Conservation (phyloP, 352 stramenopile species). For the Globisporangium cystogenes region DNA sequence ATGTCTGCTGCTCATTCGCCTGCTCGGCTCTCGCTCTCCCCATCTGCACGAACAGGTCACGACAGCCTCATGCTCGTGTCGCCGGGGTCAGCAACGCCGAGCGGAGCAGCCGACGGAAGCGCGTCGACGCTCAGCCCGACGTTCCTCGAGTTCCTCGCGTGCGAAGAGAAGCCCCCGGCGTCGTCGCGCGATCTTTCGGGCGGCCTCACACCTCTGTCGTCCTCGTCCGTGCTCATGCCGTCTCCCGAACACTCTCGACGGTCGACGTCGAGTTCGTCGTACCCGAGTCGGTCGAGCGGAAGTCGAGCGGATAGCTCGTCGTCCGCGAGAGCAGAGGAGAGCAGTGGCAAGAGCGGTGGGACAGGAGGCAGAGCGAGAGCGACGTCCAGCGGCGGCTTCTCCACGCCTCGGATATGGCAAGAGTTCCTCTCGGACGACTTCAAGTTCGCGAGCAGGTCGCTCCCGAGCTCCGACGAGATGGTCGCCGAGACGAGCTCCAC, state of each 20-base stretch:
- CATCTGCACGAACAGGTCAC: background rate
- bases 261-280: background rate
- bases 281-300: slow-evolving; percentile 14
- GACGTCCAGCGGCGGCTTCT: slow-evolving; percentile 1
- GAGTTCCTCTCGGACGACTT: slow-evolving; percentile 73
- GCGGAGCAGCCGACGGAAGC: slow-evolving; percentile 9
- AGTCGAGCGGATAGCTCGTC: background rate
- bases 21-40: background rate
- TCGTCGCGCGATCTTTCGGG: background rate
- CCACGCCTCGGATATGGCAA: slow-evolving; percentile 55
- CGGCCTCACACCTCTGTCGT: background rate
- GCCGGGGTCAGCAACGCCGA: slow-evolving; percentile 5
- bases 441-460: slow-evolving; percentile 39
- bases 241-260: slow-evolving; percentile 8
- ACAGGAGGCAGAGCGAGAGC: slow-evolving; percentile 8
- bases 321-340: slow-evolving; percentile 3
- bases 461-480: slow-evolving; percentile 2
- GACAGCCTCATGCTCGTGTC: slow-evolving; percentile 3
- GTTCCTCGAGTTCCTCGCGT: slow-evolving; percentile 70
- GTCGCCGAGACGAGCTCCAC: slow-evolving; percentile 2
- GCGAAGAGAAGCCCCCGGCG: slow-evolving; percentile 47
- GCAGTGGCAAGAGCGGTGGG: slow-evolving; percentile 3
- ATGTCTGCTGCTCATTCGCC: background rate
- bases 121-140: slow-evolving; percentile 66
- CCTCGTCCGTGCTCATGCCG: slow-evolving; percentile 1